A percentile compares a stretch with the other conserved stretches of the same genome.
phyloP scores from a whole-genome alignment of 1,139 yeast genomes.

The Yamadazyma trypodendri region DNA sequence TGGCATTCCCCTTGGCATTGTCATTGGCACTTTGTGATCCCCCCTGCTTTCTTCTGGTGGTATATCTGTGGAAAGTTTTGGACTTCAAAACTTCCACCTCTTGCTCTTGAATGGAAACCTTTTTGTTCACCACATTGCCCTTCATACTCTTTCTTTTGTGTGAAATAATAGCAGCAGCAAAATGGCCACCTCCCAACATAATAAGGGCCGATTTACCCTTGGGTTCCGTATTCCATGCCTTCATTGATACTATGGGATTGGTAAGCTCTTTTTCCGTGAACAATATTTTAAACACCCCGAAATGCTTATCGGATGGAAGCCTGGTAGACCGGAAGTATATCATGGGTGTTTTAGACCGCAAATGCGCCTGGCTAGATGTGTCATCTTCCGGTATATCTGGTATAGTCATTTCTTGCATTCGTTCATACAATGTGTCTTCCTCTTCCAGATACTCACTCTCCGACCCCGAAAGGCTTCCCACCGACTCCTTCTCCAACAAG shows the following conservation, averaged over 20 bases:
- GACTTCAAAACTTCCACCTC: constrained; percentile 66
- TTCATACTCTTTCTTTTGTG: constrained; percentile 60
- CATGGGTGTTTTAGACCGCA: constrained; percentile 65
- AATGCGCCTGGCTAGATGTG: constrained; percentile 23
- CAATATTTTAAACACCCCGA: constrained; percentile 72
- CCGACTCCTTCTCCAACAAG: constrained; percentile 48
- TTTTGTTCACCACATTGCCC: constrained; percentile 50
- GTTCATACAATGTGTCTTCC: constrained; percentile 18
- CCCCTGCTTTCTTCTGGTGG: constrained; percentile 97
- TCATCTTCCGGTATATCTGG: constrained; percentile 8
- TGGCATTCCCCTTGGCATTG: constrained; percentile 90
- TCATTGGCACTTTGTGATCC: constrained; percentile 95
- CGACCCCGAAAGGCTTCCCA: constrained; percentile 63
- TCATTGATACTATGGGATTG: constrained; percentile 45
- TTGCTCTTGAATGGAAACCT: constrained; percentile 50
- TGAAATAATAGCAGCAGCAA: constrained; percentile 90
- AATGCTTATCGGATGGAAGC: constrained; percentile 46
- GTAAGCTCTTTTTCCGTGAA: constrained; percentile 37
- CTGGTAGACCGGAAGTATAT: constrained; percentile 51
- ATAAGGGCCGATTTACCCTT: constrained; percentile 64
- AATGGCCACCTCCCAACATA: constrained; percentile 98
- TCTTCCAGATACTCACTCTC: constrained; percentile 29
- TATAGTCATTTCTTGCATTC: constrained; percentile 13
- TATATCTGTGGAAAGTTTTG: constrained; percentile 90
- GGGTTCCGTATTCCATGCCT: constrained; percentile 27